Evolutionary conservation across 78 protist genomes (phyloP), one percentile per base, ranked within the genome.

Genomic region (Protostelium mycophagum): DNA sequence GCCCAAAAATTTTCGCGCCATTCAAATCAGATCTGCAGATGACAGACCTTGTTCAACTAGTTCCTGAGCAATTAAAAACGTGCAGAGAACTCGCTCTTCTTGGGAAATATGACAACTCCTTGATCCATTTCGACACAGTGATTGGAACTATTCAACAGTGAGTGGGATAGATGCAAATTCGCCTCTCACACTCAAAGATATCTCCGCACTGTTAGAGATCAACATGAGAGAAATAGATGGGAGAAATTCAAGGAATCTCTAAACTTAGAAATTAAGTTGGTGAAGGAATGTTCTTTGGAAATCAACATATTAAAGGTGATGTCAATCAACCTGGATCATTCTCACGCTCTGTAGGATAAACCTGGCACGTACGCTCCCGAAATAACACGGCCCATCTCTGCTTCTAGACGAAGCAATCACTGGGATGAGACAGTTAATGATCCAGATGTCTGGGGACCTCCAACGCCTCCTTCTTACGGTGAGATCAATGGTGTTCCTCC

Each of bases 41-140:
- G 73, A n/a, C n/a, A n/a, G 73, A 51, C 73, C 5, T 51, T 16
- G 16, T 51, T 16, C 73, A 51, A 16, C 73, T 25, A 16, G 73
- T 51, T 5, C 73, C 73, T 51, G 73, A 51, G 73, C 73, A 51
- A 37, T 36, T 85, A 1, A 10, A 85, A 36, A n/a, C 1, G 83
- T 38, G 87, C 0, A 37, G 94, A 16, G 91, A 88, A 51, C 0
- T 34, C 37, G 94, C 91, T 36, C 87, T 88, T 0, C 63, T 89
- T 37, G 91, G 94, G 1, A 38, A 86, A n/a, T 92, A 92, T 86
- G 85, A 84, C 38, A 29, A 36, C 31, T 23, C 94, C 16, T 85
- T 86, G 38, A 88, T 88, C 38, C 73, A 92, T 87, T 63, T 38
- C 16, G 91, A 85, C 0, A 88, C 89, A 38, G 91, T 88, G 37